Conservation (phyloP, 2,329 filamentous ascomycete genomes). For the Alternaria conjuncta region DNA sequence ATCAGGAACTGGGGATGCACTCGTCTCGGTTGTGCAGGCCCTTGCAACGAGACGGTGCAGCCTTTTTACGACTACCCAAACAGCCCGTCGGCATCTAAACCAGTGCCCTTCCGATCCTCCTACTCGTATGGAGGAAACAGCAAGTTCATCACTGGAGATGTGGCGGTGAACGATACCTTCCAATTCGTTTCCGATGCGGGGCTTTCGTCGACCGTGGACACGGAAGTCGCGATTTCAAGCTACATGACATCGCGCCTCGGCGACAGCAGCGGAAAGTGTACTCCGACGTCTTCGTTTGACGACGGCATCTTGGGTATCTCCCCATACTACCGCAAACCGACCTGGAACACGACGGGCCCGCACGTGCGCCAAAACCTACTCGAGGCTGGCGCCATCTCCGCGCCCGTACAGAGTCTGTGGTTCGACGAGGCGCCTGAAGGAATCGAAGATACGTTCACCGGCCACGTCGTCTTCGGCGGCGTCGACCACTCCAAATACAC, state of each 20-base stretch:
- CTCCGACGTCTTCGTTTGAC: not conserved
- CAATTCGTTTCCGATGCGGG: not conserved
- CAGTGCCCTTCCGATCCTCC: not conserved
- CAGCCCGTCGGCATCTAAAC: not conserved
- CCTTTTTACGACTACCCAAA: not conserved
- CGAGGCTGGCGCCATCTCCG: not conserved
- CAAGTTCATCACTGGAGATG: not conserved
- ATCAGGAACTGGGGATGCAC: not conserved
- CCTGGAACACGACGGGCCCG: not conserved
- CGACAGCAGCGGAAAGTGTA: not conserved
- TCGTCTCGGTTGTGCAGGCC: not conserved
- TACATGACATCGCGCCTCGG: not conserved
- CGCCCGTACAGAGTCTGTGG: not conserved
- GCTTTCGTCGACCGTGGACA: not conserved
- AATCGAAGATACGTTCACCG: not conserved
- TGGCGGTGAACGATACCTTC: not conserved
- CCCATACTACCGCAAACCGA: not conserved
- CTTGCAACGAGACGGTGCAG: not conserved
- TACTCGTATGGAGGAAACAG: not conserved
- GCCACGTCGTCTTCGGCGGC: not conserved
- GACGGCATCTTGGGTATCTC: not conserved
- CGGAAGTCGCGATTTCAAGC: not conserved
- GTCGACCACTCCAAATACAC: not conserved
- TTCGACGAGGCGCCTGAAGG: not conserved
- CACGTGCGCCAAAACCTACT: not conserved